phyloP scores from a whole-genome alignment of 2,329 filamentous ascomycete genomes.

The Pseudocercospora cruenta region DNA sequence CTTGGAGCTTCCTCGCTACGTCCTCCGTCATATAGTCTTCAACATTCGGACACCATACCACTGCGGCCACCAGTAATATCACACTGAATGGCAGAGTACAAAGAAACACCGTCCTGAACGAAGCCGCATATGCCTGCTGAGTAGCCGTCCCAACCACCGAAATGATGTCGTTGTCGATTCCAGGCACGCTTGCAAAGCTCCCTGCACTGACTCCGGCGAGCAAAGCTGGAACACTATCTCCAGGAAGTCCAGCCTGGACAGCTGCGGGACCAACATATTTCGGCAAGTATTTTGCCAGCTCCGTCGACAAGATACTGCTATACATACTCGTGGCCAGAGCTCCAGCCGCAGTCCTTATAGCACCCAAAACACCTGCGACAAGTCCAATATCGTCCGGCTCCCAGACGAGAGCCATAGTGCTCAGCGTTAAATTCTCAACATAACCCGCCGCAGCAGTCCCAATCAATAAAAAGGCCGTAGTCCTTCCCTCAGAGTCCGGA shows the following conservation, averaged over 20 bases:
- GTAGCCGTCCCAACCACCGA: conserved; percentile 12
- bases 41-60: conserved; percentile 22
- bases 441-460: conserved; percentile 21
- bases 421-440: conserved; percentile 22
- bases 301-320: conserved; percentile 20
- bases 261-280: conserved; percentile 16
- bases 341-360: conserved; percentile 18
- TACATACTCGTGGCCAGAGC: conserved; percentile 25
- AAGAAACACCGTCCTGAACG: conserved; percentile 23
- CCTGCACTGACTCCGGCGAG: conserved; percentile 13
- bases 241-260: conserved; percentile 16
- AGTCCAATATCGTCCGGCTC: conserved; percentile 25
- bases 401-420: conserved; percentile 23
- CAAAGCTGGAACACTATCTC: conserved; percentile 20
- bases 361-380: conserved; percentile 20
- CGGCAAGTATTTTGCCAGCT: conserved; percentile 16
- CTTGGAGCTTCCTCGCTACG: conserved; percentile 23
- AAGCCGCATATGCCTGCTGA: conserved; percentile 17
- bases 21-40: conserved; percentile 26
- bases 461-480: conserved; percentile 19
- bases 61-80: conserved; percentile 19
- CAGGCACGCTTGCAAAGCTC: conserved; percentile 15
- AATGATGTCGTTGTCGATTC: conserved; percentile 7
- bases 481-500: conserved; percentile 8
- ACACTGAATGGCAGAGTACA: conserved; percentile 23